Conservation (phyloP, 2,329 filamentous ascomycete species). For the Fusarium verrucosum region DNA sequence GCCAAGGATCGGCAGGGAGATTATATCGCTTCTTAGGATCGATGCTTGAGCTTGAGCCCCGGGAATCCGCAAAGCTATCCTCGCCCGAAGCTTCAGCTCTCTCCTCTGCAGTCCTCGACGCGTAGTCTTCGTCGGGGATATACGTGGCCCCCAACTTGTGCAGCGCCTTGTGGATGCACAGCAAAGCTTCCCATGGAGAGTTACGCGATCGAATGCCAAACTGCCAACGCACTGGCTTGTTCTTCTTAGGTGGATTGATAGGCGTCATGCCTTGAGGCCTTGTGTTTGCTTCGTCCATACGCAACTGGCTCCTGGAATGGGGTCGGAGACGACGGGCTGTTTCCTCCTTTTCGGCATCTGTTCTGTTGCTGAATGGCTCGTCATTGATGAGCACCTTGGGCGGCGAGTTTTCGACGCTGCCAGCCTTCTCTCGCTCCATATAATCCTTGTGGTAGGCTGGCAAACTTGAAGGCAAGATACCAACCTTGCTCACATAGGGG, state of each 20-base stretch:
- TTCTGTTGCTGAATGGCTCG: conserved; percentile 61
- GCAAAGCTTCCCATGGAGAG: conserved; percentile 89
- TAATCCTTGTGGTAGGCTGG: conserved; percentile 91
- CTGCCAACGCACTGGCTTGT: conserved; percentile 91
- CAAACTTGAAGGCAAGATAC: conserved; percentile 89
- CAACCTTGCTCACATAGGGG: conserved; percentile 82
- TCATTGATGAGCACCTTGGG: conserved; percentile 58
- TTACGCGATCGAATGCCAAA: conserved; percentile 97
- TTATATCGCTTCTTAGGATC: conserved; percentile 74
- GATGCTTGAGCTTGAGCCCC: conserved; percentile 53
- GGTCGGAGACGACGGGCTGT: conserved; percentile 84
- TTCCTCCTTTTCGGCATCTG: conserved; percentile 81
- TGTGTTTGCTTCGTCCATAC: conserved; percentile 70
- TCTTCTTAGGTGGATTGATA: conserved; percentile 72
- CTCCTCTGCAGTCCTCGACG: conserved; percentile 57
- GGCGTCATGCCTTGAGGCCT: conserved; percentile 71
- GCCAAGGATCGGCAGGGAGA: conserved; percentile 94
- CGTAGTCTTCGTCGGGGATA: conserved; percentile 72
- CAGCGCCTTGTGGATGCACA: conserved; percentile 94
- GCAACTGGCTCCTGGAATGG: conserved; percentile 77
- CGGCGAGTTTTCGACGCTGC: conserved; percentile 55
- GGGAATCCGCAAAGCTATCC: conserved; percentile 54
- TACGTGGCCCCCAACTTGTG: conserved; percentile 89
- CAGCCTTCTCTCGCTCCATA: conserved; percentile 76
- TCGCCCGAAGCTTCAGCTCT: conserved; percentile 49